A percentile compares a stretch with the other conserved stretches of the same genome.
phyloP scores from a whole-genome alignment of 345 rosid species.

The Salix suchowensis region DNA sequence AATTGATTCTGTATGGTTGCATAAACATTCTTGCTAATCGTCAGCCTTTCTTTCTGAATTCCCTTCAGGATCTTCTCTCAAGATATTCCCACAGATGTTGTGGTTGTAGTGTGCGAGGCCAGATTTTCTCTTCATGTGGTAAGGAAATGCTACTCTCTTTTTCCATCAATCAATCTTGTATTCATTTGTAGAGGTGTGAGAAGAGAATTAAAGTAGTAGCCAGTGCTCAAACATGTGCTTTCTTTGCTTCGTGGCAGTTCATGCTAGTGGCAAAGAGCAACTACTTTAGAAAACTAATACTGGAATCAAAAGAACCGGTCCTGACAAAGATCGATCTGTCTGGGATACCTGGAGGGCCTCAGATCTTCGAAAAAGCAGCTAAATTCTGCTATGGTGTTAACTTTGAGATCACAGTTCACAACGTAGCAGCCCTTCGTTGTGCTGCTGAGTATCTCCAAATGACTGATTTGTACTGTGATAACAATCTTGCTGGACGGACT shows the following conservation, averaged over 20 bases:
- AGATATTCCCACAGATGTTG: conserved; percentile 74
- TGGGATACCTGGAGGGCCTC: conserved; percentile 86
- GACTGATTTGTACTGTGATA: conserved; percentile 67
- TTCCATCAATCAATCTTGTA: not conserved
- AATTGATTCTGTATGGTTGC: not conserved
- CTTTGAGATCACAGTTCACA: conserved; percentile 90
- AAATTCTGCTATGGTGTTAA: conserved; percentile 94
- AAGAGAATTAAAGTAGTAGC: not conserved
- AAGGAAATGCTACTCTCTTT: not conserved
- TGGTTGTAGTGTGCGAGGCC: conserved; percentile 72
- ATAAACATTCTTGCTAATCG: not conserved
- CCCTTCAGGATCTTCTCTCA: conserved; percentile 77
- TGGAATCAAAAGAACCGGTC: conserved; percentile 64
- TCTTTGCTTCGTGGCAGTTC: conserved; percentile 41
- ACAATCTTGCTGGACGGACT: conserved; percentile 74
- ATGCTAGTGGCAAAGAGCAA: conserved; percentile 92
- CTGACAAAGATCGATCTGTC: conserved; percentile 58
- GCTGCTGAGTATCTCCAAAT: conserved; percentile 86
- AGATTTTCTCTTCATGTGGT: conserved; percentile 90
- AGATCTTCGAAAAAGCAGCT: conserved; percentile 86
- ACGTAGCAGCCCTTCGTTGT: conserved; percentile 85
- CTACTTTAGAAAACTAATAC: conserved; percentile 64
- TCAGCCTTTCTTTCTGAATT: not conserved
- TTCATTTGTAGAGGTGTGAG: no score
- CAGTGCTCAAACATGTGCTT: not conserved